Base-by-base conservation (phyloP, 139 green algal genomes). In the Auxenochlorella pyrenoidosa region DNA sequence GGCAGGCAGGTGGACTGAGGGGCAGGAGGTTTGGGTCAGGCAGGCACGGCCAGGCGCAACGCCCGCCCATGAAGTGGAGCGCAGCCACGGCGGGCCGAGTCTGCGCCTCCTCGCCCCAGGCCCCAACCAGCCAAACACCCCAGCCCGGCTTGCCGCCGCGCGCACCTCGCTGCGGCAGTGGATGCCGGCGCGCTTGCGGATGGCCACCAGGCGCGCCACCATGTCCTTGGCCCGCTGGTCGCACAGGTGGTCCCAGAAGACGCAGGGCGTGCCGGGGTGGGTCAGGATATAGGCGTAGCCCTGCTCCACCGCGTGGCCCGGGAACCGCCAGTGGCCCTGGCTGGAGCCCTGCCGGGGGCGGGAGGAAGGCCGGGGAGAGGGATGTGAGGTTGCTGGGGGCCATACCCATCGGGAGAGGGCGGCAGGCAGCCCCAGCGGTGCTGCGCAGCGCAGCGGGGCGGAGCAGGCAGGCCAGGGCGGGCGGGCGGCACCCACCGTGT, bases 231-330 rank as follows among this genome's bases (percentile, higher is more conserved):
- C 66, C 13, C 90, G 68, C 10, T 90, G 82, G 47, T 92, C 93
- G 91, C 92, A 88, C 84, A 95, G 84, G 86, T 98, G 97, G 79
- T 98, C 94, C 81, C 90, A 98, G 78, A 98, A 97, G 24, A 97
- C 43, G 90, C 91, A 95, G 28, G 94, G 94, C 0, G 93, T 91
- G 86, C 97, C 96, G 1, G 97, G 97, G 91, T 99, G 97, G 24
- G 97, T 99, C 28, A 99, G 90, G 58, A 99, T 95, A 92, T 99
- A 99, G 21, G 95, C 95, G 80, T 99, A 99, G 24, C 97, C 97
- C 68, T 93, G 43, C 26, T 88, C 89, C 40, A 97, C 54, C 40
- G 93, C 81, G 28, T 96, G 83, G 3, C 66, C 32, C 0, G 97
- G 97, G 88, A 97, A 98, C 41, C 92, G 94, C 95, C 95, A 98